phyloP scores from a whole-genome alignment of 108 stramenopile species.

The Aurantiochytrium sp. region DNA sequence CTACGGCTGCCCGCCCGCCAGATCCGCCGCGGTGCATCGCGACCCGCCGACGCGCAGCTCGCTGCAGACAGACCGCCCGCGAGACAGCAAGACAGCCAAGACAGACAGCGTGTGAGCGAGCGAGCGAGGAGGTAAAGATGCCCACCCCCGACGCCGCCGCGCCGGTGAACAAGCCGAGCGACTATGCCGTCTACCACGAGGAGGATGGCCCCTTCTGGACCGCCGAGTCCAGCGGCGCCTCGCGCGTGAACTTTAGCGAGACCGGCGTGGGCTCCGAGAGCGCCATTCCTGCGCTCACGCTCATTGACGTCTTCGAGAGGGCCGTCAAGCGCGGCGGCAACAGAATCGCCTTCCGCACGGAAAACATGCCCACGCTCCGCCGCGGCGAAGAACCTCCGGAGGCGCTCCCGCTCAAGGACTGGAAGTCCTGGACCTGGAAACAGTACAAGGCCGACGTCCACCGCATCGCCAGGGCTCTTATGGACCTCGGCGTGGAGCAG shows the following conservation, averaged over 20 bases:
- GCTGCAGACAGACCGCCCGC: too few relatives aligned
- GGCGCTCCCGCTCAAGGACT: neutral
- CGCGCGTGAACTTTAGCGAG: neutral
- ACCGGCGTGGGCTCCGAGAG: neutral
- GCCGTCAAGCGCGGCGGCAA: neutral
- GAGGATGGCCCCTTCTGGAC: neutral
- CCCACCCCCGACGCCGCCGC: neutral
- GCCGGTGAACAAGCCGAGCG: neutral
- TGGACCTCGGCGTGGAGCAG: conserved; percentile 53
- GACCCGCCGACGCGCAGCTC: too few relatives aligned
- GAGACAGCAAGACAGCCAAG: too few relatives aligned
- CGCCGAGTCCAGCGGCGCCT: neutral
- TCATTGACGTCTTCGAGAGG: neutral
- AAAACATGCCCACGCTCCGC: neutral
- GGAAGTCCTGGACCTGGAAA: conserved; percentile 39
- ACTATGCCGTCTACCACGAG: neutral
- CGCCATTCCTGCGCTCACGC: neutral
- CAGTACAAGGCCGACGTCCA: conserved; percentile 38
- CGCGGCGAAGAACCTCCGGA: neutral
- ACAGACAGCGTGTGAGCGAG: too few relatives aligned
- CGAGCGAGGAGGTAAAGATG: neutral
- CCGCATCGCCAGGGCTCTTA: conserved; percentile 54
- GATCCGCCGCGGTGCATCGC: too few relatives aligned
- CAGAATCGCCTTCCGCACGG: neutral
- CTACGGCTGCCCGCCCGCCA: too few relatives aligned